These are phyloP conservation scores for Filobasidium floriforme DNA, from an alignment of 768 basidiomycete species.

Conservation along the genomic window DNA sequence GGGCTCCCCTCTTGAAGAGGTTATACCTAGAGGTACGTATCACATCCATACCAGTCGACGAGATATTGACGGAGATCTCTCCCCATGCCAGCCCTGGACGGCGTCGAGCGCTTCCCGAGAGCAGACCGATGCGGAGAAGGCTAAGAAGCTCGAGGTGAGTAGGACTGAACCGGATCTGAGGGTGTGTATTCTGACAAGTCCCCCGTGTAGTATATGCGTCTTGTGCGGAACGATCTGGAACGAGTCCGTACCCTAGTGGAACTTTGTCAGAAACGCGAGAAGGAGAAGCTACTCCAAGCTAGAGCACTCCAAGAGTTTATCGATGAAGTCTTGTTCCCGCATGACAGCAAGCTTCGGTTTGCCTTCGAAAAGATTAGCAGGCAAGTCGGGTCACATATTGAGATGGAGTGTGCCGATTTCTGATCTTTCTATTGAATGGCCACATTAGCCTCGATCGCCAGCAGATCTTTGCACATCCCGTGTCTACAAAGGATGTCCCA, in stretches of 20 bases:
- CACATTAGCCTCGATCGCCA: conserved; percentile 60
- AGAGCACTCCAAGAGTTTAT: conserved; percentile 63
- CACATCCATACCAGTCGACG: not conserved
- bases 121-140: conserved; percentile 74
- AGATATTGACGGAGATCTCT: conserved; percentile 11
- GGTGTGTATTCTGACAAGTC: conserved; percentile 1
- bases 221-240: conserved; percentile 68
- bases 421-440: not conserved
- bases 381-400: conserved; percentile 49
- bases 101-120: conserved; percentile 57
- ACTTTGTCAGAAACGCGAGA: conserved; percentile 68
- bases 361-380: conserved; percentile 63
- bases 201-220: conserved; percentile 54
- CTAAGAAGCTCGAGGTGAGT: conserved; percentile 69
- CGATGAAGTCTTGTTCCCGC: conserved; percentile 59
- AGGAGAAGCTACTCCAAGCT: conserved; percentile 58
- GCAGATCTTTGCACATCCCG: conserved; percentile 68
- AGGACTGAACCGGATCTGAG: not conserved
- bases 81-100: conserved; percentile 68
- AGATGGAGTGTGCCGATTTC: not conserved
- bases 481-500: conserved; percentile 65
- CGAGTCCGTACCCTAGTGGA: conserved; percentile 61
- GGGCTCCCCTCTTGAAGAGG: conserved; percentile 85
- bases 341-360: conserved; percentile 55
- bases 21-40: conserved; percentile 68